phyloP scores from a whole-genome alignment of 2,329 filamentous ascomycete genomes.

The Ascochyta fabae region DNA sequence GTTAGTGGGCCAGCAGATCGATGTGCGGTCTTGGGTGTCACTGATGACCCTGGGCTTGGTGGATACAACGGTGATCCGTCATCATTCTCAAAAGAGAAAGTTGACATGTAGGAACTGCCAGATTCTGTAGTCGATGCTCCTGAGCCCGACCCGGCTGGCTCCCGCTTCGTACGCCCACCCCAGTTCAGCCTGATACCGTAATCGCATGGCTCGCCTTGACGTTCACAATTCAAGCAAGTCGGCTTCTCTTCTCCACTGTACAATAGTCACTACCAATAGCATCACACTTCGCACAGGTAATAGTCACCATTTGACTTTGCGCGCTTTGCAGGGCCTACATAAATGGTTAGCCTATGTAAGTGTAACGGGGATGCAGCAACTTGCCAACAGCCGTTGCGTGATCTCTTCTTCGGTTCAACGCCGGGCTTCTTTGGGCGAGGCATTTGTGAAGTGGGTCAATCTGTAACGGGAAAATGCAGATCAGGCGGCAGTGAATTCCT shows the following conservation, averaged over 20 bases:
- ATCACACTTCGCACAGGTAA: neutral
- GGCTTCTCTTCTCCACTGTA: conserved; percentile 75
- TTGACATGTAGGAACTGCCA: conserved; percentile 39
- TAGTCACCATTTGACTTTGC: conserved; percentile 76
- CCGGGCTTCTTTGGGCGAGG: conserved; percentile 70
- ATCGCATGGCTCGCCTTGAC: conserved; percentile 75
- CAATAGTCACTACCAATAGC: conserved; percentile 23
- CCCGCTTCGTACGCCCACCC: conserved; percentile 74
- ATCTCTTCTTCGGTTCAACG: conserved; percentile 70
- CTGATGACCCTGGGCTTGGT: conserved; percentile 25
- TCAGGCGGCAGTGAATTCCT: conserved; percentile 2
- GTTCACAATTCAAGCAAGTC: conserved; percentile 73
- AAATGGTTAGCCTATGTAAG: conserved; percentile 19
- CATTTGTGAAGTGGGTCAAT: conserved; percentile 52
- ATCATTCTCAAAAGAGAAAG: conserved; percentile 38
- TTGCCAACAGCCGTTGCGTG: conserved; percentile 73
- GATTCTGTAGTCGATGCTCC: conserved; percentile 30
- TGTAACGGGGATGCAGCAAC: conserved; percentile 7
- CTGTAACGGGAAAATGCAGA: conserved; percentile 5
- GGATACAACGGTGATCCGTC: conserved; percentile 28
- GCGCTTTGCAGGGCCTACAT: conserved; percentile 75
- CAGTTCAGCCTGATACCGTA: conserved; percentile 83
- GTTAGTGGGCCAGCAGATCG: conserved; percentile 38
- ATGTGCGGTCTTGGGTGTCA: conserved; percentile 12
- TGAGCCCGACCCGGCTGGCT: conserved; percentile 43